These are phyloP conservation scores for Astrocystis sublimbata DNA, from an alignment of 495 filamentous ascomycete genomes.

Conservation along the genomic window DNA sequence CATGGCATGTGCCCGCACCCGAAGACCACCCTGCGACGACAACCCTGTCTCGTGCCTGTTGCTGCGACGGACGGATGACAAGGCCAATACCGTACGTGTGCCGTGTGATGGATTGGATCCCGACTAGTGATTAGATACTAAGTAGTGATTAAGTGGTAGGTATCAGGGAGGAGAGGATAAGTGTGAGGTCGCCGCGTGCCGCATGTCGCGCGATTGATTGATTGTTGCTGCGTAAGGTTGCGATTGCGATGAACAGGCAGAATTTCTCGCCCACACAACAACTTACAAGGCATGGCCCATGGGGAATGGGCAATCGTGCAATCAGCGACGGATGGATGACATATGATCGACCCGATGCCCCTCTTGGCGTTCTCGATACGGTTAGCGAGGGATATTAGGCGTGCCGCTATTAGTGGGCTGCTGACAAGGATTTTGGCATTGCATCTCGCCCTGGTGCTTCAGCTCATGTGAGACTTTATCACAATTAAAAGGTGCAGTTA, in stretches of 20 bases:
- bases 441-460: no score
- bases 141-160: not conserved
- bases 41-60: not conserved
- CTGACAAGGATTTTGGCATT: no score
- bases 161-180: no score
- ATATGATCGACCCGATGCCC: conserved; percentile 2
- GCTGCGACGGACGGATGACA: not conserved
- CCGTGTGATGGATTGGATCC: no score
- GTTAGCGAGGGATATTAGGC: not conserved
- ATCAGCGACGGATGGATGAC: not conserved
- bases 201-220: not conserved
- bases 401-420: no score
- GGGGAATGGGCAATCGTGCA: no score
- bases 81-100: not conserved
- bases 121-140: not conserved
- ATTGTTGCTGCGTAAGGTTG: no score
- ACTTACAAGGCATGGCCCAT: no score
- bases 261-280: conserved; percentile 7
- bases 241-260: not conserved
- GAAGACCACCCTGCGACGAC: not conserved
- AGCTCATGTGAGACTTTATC: no score
- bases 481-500: no score
- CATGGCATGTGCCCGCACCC: not conserved
- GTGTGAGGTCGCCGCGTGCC: not conserved
- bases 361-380: not conserved